Percentiles rank a stretch among this genome's conserved stretches.
phyloP scores from a whole-genome alignment of 768 basidiomycete species.

The Mycena vitilis region DNA sequence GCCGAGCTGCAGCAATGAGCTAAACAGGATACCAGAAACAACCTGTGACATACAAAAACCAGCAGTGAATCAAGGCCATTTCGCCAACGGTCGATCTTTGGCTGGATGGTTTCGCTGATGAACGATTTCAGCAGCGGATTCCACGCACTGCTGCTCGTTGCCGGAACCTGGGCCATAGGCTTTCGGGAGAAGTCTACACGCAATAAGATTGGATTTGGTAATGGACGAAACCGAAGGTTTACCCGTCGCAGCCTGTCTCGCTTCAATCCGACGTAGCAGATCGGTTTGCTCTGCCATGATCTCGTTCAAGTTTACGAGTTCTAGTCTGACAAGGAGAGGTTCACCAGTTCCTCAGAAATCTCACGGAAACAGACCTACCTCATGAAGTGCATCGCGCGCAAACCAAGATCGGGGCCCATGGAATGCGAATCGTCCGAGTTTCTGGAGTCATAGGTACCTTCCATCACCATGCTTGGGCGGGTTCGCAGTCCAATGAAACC shows the following conservation, averaged over 20 bases:
- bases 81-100: conserved; percentile 33
- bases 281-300: conserved; percentile 11
- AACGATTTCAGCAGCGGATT: conserved; percentile 29
- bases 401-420: too few species aligned
- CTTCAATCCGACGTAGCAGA: conserved; percentile 2
- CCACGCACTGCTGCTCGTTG: conserved; percentile 37
- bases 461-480: too few species aligned
- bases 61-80: conserved; percentile 33
- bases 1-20: conserved; percentile 23
- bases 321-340: background rate
- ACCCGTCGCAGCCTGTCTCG: conserved; percentile 13
- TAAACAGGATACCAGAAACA: background rate
- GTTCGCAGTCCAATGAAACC: too few species aligned
- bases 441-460: too few species aligned
- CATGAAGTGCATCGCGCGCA: too few species aligned
- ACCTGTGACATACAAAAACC: conserved; percentile 23
- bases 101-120: conserved; percentile 12
- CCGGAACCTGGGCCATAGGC: conserved; percentile 31
- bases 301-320: background rate
- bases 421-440: too few species aligned
- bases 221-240: background rate
- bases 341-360: too few species aligned
- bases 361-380: too few species aligned
- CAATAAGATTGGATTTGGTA: background rate
- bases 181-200: conserved; percentile 7